Base-by-base conservation (phyloP, 495 filamentous ascomycete species). In the Cercophora samala region DNA sequence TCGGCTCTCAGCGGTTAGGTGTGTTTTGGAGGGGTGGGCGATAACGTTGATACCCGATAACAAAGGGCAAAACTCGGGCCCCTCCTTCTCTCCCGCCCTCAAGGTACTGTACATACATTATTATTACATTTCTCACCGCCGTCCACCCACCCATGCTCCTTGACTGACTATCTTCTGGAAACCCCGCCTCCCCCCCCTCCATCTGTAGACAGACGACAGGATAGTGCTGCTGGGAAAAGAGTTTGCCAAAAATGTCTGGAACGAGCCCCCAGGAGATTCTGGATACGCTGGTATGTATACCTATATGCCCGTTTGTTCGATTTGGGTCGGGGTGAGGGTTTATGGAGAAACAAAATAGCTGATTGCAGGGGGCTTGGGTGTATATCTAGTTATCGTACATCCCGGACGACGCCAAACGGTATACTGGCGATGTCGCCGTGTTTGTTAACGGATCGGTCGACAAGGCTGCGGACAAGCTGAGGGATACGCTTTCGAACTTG, bases 361-460 rank as follows among this genome's bases (percentile, higher is more conserved):
- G 15, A 46, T 46, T 46, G 37, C 37, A 46, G 37, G 37, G 37
- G 37, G 26, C n/a, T 46, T 46, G 37, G 37, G 8, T 46, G 5
- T 11, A 9, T 46, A 32, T 46, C 26, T 29, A 56, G 53, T 23
- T 56, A 19, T 56, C 53, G n/a, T 21, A 56, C 53, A 56, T 56
- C 53, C 88, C 90, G 52, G 83, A 86, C 78, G 87, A 92, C 70
- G 84, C 93, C 79, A 68, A 64, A 21, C 68, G 68, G 18, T 74
- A 73, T 68, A 65, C 67, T 9, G 3, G 13, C 6, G 66, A 88
- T 29, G 85, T 91, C 67, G 91, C 91, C 66, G 89, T 93, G 64
- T 88, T 87, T 53, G 86, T 96, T 75, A 90, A 97, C 74, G 83
- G 83, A 56, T 84, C 91, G 60, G 86, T 94, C 75, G 91, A 96